phyloP scores from a whole-genome alignment of 2,329 filamentous ascomycete species.

The Dissoconium aciculare region DNA sequence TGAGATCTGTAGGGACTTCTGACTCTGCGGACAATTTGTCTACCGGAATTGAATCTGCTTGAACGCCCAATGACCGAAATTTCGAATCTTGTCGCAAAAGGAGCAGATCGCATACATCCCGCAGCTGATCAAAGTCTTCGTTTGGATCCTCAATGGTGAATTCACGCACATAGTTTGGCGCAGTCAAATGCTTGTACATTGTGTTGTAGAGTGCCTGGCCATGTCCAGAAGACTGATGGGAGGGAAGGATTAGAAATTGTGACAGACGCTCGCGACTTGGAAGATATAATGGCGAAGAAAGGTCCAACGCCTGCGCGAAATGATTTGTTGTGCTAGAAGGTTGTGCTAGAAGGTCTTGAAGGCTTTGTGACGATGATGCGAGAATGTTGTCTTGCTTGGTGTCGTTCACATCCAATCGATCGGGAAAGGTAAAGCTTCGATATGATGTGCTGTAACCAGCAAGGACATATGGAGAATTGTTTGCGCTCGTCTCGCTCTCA shows the following conservation, averaged over 20 bases:
- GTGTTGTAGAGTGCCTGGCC: constrained; percentile 67
- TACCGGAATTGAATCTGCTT: constrained; percentile 37
- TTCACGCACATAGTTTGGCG: constrained; percentile 53
- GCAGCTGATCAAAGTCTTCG: constrained; percentile 65
- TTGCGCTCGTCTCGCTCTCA: constrained; percentile 20
- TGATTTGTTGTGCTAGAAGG: constrained; percentile 8
- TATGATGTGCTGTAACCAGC: constrained; percentile 86
- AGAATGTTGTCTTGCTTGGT: constrained; percentile 11
- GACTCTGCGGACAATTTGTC: constrained; percentile 34
- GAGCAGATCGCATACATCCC: constrained; percentile 57
- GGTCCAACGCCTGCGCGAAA: constrained; percentile 11
- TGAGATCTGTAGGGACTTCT: constrained; percentile 39
- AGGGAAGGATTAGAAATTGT: constrained; percentile 81
- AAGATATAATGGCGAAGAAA: constrained; percentile 41
- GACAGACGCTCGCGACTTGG: constrained; percentile 74
- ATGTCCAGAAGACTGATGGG: constrained; percentile 68
- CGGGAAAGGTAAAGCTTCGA: constrained; percentile 46
- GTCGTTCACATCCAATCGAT: constrained; percentile 11
- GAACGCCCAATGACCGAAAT: constrained; percentile 29
- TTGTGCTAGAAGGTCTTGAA: constrained; percentile 20
- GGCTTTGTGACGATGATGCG: constrained; percentile 10
- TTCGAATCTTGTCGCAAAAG: constrained; percentile 41
- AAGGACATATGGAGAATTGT: constrained; percentile 55
- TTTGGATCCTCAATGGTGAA: constrained; percentile 92
- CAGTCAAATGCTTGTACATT: constrained; percentile 57